These are phyloP conservation scores for Colletotrichum sansevieriae DNA, from an alignment of 2,329 filamentous ascomycete species.

Conservation along the genomic window DNA sequence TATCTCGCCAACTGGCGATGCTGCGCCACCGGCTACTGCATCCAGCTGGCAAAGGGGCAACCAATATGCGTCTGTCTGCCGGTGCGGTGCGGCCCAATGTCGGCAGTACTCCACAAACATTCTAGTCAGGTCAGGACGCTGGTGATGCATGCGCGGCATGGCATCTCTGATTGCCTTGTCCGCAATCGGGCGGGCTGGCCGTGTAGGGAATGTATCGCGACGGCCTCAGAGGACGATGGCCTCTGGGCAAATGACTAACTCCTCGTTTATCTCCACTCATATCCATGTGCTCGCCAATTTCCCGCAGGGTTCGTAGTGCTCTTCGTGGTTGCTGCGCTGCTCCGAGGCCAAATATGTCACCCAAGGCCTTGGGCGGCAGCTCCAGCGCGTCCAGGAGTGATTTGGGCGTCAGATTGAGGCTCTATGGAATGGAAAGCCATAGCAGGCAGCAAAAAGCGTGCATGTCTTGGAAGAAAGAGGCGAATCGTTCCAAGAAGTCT, in stretches of 20 bases:
- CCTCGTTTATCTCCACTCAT: no score
- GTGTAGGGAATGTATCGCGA: neutral
- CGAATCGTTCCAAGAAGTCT: no score
- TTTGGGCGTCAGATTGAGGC: neutral
- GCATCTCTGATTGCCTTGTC: constrained; percentile 15
- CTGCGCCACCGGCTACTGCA: neutral
- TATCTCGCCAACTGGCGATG: no score
- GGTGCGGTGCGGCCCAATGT: neutral
- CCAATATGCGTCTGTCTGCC: neutral
- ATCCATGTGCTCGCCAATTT: no score
- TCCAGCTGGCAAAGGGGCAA: no score
- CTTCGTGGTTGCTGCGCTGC: no score
- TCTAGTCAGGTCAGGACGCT: neutral
- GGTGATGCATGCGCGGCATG: constrained; percentile 2
- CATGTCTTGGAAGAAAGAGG: no score
- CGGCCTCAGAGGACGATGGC: no score
- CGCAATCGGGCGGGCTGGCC: neutral
- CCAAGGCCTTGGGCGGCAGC: neutral
- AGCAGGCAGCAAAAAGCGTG: constrained; percentile 3
- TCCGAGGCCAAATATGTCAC: neutral
- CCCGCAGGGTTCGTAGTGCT: no score
- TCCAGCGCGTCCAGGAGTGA: neutral
- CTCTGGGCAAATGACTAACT: no score
- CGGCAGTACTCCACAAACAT: neutral
- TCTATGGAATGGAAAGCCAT: neutral